phyloP scores from a whole-genome alignment of 2,329 filamentous ascomycete species.

The Penicillium occitanis region DNA sequence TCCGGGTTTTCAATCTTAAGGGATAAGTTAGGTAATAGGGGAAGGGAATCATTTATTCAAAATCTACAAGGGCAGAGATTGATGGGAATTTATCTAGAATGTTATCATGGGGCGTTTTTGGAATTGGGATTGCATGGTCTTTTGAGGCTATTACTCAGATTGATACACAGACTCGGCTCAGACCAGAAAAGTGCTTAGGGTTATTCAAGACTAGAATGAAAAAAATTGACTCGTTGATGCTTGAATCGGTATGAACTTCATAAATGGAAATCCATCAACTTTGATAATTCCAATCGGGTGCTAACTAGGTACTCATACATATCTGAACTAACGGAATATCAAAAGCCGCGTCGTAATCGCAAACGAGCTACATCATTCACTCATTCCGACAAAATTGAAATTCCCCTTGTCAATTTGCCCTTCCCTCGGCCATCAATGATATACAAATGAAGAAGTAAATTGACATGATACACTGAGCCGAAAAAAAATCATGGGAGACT shows the following conservation, averaged over 20 bases:
- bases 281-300: neutral
- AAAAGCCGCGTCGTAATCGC: neutral
- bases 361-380: neutral
- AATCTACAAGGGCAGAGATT: neutral
- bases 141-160: neutral
- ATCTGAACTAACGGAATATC: neutral
- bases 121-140: neutral
- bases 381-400: neutral
- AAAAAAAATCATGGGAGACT: constrained; percentile 8
- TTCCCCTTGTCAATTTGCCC: neutral
- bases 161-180: neutral
- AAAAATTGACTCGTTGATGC: neutral
- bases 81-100: neutral
- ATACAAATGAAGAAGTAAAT: constrained; percentile 8
- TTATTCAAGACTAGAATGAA: neutral
- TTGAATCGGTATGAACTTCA: neutral
- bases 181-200: neutral
- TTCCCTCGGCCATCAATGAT: neutral
- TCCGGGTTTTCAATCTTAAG: neutral
- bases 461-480: constrained; percentile 4
- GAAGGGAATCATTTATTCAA: neutral
- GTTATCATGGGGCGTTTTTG: neutral
- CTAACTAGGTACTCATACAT: constrained; percentile 14
- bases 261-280: neutral
- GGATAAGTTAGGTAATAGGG: no score